phyloP scores from a whole-genome alignment of 2,329 filamentous ascomycete genomes.

The Amylocarpus encephaloides region DNA sequence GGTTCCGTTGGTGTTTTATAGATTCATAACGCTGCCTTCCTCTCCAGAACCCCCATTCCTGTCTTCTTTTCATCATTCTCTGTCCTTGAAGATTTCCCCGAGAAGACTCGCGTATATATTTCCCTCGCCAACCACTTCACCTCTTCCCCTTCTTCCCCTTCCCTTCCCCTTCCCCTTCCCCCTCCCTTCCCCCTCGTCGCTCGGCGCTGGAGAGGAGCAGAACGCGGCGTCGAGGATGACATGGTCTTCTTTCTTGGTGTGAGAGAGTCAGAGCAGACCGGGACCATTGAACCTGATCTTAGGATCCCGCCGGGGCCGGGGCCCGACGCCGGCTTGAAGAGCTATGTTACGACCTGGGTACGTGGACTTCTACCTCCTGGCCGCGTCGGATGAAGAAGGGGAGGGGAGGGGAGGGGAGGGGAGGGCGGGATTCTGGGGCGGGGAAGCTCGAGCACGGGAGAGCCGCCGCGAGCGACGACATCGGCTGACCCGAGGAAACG shows the following conservation, averaged over 20 bases:
- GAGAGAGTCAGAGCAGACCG: neutral
- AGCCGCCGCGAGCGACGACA: too few relatives aligned
- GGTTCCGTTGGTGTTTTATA: too few relatives aligned
- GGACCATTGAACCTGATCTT: neutral
- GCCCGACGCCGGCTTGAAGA: neutral
- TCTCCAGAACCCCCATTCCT: too few relatives aligned
- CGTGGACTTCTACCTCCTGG: too few relatives aligned
- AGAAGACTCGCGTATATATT: neutral
- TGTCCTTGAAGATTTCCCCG: too few relatives aligned
- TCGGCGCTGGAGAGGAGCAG: neutral
- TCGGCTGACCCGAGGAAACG: neutral
- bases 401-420: too few relatives aligned
- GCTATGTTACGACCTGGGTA: neutral
- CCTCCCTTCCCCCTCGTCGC: neutral
- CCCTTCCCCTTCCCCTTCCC: neutral
- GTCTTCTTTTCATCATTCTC: neutral
- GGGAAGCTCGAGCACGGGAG: too few relatives aligned
- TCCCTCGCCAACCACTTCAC: too few relatives aligned
- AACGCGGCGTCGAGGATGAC: neutral
- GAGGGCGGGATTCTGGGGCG: too few relatives aligned
- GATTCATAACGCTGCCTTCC: too few relatives aligned
- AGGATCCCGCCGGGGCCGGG: neutral
- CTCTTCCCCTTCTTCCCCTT: neutral
- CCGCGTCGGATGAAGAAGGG: too few relatives aligned
- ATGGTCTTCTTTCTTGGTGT: neutral